A percentile compares a stretch with the other conserved stretches of the same genome.
phyloP scores from a whole-genome alignment of 163 green algal species.

The Botryococcus braunii region DNA sequence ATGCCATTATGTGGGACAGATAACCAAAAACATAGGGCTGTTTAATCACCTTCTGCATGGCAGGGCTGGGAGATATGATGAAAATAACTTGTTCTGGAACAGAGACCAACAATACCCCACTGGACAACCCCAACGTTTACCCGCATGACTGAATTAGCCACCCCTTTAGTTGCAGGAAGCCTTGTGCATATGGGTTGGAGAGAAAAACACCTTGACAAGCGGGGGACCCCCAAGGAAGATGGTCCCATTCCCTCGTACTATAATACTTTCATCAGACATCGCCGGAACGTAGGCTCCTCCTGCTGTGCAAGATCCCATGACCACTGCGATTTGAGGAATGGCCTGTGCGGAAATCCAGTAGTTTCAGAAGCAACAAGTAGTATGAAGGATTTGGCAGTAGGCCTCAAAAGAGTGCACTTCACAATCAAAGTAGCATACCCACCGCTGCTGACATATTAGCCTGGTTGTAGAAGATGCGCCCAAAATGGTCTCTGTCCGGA shows the following conservation, averaged over 20 bases:
- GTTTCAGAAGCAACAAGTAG: no score
- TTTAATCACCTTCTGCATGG: no score
- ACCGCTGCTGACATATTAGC: no score
- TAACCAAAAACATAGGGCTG: no score
- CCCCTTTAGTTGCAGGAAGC: neutral
- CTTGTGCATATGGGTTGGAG: neutral
- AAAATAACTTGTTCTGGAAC: no score
- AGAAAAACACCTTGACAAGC: slow-evolving; percentile 76
- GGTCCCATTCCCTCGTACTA: slow-evolving; percentile 80
- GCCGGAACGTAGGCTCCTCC: slow-evolving; percentile 88
- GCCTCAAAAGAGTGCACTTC: no score
- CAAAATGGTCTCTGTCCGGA: slow-evolving; percentile 88
- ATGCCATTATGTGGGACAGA: no score
- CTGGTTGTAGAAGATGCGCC: slow-evolving; percentile 93
- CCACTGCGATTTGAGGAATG: slow-evolving; percentile 83
- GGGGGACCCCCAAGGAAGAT: slow-evolving; percentile 89
- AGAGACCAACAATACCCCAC: no score
- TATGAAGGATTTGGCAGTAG: no score
- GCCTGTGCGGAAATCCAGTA: slow-evolving; percentile 71
- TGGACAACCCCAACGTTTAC: no score
- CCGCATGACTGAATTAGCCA: neutral
- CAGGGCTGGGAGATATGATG: no score
- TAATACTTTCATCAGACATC: slow-evolving; percentile 86
- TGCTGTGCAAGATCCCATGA: slow-evolving; percentile 89
- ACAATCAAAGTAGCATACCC: no score